These are phyloP conservation scores for Pythium brassicae DNA, from an alignment of 352 stramenopile genomes.

Conservation along the genomic window DNA sequence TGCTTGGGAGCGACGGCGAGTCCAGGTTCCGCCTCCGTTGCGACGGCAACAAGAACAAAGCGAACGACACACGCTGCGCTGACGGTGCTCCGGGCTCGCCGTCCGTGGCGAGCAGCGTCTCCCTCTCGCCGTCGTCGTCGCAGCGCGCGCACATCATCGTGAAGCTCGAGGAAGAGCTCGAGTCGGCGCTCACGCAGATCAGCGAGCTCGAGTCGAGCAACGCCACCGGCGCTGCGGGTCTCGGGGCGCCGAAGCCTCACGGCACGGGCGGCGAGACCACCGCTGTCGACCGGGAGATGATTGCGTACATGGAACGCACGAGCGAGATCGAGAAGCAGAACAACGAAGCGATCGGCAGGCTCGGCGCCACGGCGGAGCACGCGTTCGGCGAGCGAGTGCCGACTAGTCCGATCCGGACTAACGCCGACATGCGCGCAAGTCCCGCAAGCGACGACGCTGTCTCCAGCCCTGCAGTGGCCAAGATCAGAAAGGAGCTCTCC, in stretches of 20 bases:
- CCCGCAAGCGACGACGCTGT: not conserved
- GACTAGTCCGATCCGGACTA: not conserved
- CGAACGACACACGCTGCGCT: not conserved
- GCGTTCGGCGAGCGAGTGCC: not conserved
- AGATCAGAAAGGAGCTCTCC: slow-evolving; percentile 8
- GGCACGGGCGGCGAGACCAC: not conserved
- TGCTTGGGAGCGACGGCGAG: not conserved
- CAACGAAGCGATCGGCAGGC: slow-evolving; percentile 10
- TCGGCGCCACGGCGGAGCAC: slow-evolving; percentile 6
- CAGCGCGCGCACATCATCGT: slow-evolving; percentile 19
- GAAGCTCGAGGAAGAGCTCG: slow-evolving; percentile 22
- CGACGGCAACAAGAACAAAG: not conserved
- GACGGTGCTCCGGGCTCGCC: not conserved
- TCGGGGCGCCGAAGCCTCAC: not conserved
- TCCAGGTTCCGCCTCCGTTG: not conserved
- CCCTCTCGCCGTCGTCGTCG: slow-evolving; percentile 4
- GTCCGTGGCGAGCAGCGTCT: not conserved
- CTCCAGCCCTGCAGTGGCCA: not conserved
- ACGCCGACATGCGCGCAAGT: too few species aligned
- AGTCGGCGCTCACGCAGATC: slow-evolving; percentile 17
- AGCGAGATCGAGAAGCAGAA: slow-evolving; percentile 16
- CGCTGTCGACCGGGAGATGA: slow-evolving; percentile 7
- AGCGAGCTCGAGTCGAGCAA: slow-evolving; percentile 14
- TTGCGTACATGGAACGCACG: slow-evolving; percentile 13
- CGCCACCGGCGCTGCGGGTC: not conserved